Evolutionary conservation across 2,329 filamentous ascomycete species (phyloP).

Genomic region (Metarhizium sp.): DNA sequence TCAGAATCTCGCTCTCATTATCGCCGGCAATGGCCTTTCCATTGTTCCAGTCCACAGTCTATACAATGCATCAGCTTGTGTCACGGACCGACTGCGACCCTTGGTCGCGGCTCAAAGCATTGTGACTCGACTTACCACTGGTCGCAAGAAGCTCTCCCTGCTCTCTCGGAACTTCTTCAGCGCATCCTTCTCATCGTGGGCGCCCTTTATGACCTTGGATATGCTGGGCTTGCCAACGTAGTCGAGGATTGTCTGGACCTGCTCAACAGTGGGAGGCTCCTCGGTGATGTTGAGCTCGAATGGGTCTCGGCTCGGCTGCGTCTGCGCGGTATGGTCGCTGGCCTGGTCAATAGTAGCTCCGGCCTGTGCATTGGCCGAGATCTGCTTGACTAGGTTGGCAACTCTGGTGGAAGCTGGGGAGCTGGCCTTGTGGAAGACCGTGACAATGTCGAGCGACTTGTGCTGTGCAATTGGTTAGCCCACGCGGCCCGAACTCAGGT

Average conservation of each 20-base stretch:
- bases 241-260: conserved; percentile 74
- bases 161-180: conserved; percentile 68
- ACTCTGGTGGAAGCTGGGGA: conserved; percentile 64
- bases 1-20: conserved; percentile 81
- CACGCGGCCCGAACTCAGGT: not conserved
- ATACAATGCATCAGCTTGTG: not conserved
- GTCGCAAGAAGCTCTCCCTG: conserved; percentile 59
- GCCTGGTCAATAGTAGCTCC: conserved; percentile 68
- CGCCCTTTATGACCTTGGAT: conserved; percentile 58
- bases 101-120: not conserved
- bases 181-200: conserved; percentile 66
- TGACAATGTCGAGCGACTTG: conserved; percentile 83
- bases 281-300: conserved; percentile 87
- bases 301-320: conserved; percentile 44
- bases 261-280: conserved; percentile 67
- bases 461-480: conserved; percentile 36
- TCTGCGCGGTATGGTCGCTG: conserved; percentile 53
- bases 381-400: conserved; percentile 70
- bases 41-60: conserved; percentile 86
- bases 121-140: conserved; percentile 52
- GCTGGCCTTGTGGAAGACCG: conserved; percentile 84
- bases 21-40: conserved; percentile 71
- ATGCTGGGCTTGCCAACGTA: conserved; percentile 62
- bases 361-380: conserved; percentile 58
- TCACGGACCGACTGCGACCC: not conserved